A percentile compares a stretch with the other conserved stretches of the same genome.
These are phyloP conservation scores for Vitis amurensis DNA, from an alignment of 164 flowering plant species.

Conservation along the genomic window DNA sequence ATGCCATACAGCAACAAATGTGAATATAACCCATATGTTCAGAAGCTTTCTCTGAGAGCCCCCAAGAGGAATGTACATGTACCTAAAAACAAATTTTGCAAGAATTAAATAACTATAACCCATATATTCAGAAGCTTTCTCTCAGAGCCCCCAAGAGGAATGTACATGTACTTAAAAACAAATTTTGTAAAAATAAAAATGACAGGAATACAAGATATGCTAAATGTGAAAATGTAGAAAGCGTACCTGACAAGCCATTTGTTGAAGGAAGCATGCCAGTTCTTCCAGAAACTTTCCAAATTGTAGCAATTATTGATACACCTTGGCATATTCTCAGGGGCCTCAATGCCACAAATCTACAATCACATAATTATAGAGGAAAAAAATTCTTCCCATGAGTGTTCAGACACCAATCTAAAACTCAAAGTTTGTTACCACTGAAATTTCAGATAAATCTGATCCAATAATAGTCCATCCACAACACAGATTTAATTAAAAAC, in stretches of 20 bases:
- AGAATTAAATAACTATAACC: background rate
- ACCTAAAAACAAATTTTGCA: slow-evolving; percentile 41
- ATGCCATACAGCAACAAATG: slow-evolving; percentile 99
- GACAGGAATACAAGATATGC: background rate
- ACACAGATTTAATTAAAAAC: background rate
- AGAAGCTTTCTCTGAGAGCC: slow-evolving; percentile 81
- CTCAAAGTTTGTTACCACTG: background rate
- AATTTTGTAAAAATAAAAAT: background rate
- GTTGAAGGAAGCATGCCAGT: slow-evolving; percentile 97
- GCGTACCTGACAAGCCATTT: slow-evolving; percentile 94
- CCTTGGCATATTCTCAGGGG: slow-evolving; percentile 93
- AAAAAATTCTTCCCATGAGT: background rate
- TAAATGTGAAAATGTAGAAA: background rate
- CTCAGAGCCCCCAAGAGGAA: slow-evolving; percentile 92
- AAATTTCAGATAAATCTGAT: background rate
- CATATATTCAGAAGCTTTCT: slow-evolving; percentile 60
- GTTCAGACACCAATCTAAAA: slow-evolving; percentile 8
- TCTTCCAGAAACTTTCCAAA: slow-evolving; percentile 96
- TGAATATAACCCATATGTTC: slow-evolving; percentile 91
- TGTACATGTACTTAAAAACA: slow-evolving; percentile 74
- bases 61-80: slow-evolving; percentile 95
- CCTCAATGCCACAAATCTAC: slow-evolving; percentile 80
- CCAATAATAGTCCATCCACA: background rate
- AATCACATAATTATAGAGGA: slow-evolving; percentile 13
- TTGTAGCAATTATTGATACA: slow-evolving; percentile 92